phyloP scores from a whole-genome alignment of 306 rosid species.

The Urtica urens region DNA sequence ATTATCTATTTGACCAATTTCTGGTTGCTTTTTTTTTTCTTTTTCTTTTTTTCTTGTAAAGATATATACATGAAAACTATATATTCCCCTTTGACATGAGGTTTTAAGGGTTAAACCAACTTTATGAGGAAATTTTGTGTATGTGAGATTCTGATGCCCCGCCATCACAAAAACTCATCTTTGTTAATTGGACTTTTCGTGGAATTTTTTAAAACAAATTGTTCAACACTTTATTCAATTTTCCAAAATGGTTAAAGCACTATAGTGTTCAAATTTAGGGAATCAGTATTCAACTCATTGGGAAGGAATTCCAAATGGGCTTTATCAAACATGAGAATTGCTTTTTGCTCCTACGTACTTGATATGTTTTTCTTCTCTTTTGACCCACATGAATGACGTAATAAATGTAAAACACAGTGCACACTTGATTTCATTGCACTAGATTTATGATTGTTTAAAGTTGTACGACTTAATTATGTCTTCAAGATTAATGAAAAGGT shows the following conservation, averaged over 20 bases:
- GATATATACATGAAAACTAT: background rate
- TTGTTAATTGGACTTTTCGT: conserved; percentile 31
- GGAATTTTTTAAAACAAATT: conserved; percentile 15
- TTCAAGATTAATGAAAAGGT: conserved; percentile 21
- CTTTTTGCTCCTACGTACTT: conserved; percentile 42
- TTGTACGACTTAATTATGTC: conserved; percentile 9
- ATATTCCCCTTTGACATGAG: background rate
- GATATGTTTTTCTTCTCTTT: conserved; percentile 49
- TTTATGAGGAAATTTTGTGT: conserved; percentile 3
- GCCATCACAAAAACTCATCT: conserved; percentile 28
- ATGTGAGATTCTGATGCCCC: conserved; percentile 25
- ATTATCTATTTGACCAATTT: too few species aligned
- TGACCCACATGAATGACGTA: conserved; percentile 24
- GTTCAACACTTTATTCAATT: conserved; percentile 26
- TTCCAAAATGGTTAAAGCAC: conserved; percentile 22
- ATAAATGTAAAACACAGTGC: background rate
- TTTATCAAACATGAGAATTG: conserved; percentile 41
- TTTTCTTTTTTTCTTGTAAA: too few species aligned
- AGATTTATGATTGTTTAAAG: background rate
- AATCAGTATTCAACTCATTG: conserved; percentile 14
- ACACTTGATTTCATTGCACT: conserved; percentile 12
- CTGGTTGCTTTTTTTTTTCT: too few species aligned
- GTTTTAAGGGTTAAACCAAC: conserved; percentile 2
- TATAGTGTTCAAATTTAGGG: conserved; percentile 12
- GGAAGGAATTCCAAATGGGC: conserved; percentile 25